Conservation (phyloP, 2,329 filamentous ascomycete genomes). For the Thielaviopsis populi region DNA sequence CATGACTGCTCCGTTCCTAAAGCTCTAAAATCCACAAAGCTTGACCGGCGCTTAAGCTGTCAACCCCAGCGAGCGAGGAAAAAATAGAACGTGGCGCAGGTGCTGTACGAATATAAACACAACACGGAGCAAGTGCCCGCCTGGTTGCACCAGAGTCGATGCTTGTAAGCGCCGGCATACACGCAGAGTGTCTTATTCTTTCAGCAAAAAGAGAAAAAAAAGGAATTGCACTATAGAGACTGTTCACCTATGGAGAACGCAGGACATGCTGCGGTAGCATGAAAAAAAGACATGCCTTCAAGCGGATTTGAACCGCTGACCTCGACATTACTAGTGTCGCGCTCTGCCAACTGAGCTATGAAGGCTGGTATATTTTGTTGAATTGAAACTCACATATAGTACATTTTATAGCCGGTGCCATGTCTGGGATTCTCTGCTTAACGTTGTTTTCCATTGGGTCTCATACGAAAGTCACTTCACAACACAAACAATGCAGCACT, state of each 20-base stretch:
- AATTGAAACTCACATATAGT: too few species aligned
- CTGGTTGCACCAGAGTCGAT: neutral
- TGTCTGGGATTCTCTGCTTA: too few species aligned
- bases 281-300: slow-evolving; percentile 14
- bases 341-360: slow-evolving; percentile 14
- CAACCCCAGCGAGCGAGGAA: neutral
- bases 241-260: too few species aligned
- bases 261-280: too few species aligned
- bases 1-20: neutral
- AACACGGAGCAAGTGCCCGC: neutral
- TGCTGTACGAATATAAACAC: neutral
- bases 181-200: too few species aligned
- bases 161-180: neutral
- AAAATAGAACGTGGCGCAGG: neutral
- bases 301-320: slow-evolving; percentile 11
- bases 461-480: too few species aligned
- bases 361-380: neutral
- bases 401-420: too few species aligned
- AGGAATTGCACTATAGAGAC: too few species aligned
- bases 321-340: slow-evolving; percentile 11
- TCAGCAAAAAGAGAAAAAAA: too few species aligned
- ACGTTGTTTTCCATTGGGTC: too few species aligned
- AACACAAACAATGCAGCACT: too few species aligned
- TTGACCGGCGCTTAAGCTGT: neutral
- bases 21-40: neutral